These are phyloP conservation scores for Leccinellum albellum DNA, from an alignment of 768 basidiomycete genomes.

Conservation along the genomic window DNA sequence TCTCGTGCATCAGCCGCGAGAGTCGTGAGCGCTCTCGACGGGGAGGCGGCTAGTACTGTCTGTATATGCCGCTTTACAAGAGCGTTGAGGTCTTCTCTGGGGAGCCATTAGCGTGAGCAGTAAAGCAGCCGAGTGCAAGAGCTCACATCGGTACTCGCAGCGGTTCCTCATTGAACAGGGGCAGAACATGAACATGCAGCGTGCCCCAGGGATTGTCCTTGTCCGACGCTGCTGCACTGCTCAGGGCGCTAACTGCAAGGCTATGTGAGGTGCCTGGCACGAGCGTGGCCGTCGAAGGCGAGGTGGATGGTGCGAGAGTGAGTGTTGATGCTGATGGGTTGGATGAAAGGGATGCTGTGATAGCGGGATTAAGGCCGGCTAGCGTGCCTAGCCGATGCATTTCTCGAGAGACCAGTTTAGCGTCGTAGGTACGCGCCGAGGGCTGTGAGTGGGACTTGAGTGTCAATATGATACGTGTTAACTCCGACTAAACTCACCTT, in stretches of 20 bases:
- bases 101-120: conserved; percentile 7
- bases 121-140: neutral
- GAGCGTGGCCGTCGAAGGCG: conserved; percentile 33
- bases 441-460: conserved; percentile 34
- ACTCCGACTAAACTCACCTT: conserved; percentile 31
- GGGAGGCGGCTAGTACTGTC: conserved; percentile 65
- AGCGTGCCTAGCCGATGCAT: conserved; percentile 79
- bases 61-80: conserved; percentile 79
- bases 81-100: conserved; percentile 82
- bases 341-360: conserved; percentile 34
- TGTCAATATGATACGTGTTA: conserved; percentile 8
- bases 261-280: conserved; percentile 35
- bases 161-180: conserved; percentile 88
- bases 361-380: conserved; percentile 48
- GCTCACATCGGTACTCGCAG: conserved; percentile 79
- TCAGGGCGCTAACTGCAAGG: conserved; percentile 20
- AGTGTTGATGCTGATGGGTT: conserved; percentile 48
- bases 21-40: conserved; percentile 66
- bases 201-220: conserved; percentile 76
- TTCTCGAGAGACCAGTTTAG: conserved; percentile 76
- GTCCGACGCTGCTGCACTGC: conserved; percentile 32
- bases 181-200: conserved; percentile 83
- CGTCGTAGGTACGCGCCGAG: conserved; percentile 72
- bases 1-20: conserved; percentile 80
- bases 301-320: conserved; percentile 37